Evolutionary conservation across 257 asterid genomes (phyloP), one percentile per base, ranked within the genome.

Genomic region (Gentiana dahurica): DNA sequence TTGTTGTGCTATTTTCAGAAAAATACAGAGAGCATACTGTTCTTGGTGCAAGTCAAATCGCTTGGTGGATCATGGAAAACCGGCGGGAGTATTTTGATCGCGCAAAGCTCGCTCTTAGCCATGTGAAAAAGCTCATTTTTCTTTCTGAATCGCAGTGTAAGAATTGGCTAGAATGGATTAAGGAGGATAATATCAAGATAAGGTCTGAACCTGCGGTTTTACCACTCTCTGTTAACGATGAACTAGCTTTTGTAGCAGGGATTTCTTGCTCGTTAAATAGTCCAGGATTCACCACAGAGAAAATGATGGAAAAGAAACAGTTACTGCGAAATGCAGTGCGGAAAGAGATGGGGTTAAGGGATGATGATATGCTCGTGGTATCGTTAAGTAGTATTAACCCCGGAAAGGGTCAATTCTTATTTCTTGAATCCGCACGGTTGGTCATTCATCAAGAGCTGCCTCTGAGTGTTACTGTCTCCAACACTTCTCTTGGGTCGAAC

Each of bases 41-140:
- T 36, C 94, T 89, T 36, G 99, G 99, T 58, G 73, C 97, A 33
- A 85, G 78, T 43, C 99, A 92, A 71, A 84, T 92, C 65, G 68
- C 85, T 73, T 92, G 95, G 99, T 92, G 99, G 99, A 92, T 92
- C 72, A 88, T 92, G 99, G 99, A 92, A 76, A 88, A 92, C 72
- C 73, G 95, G 59, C 65, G 94, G 68, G 97, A 92, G 69, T 88
- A 92, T 74, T 92, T 92, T 44, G 80, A 81, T 61, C 77, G 95
- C 46, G 82, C 99, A 47, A 92, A 85, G 81, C 86, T 73, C 45
- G 88, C 78, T 32, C 84, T 92, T 60, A 72, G 78, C 73, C 80
- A 81, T 49, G 99, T 92, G 38, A 92, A 84, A 76, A 85, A 81
- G 72, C 69, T 92, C 60, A 79, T 92, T 38, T 92, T 92, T 71